These are phyloP conservation scores for Trichomonas vaginalis DNA, from an alignment of 208 protist genomes.

Conservation along the genomic window DNA sequence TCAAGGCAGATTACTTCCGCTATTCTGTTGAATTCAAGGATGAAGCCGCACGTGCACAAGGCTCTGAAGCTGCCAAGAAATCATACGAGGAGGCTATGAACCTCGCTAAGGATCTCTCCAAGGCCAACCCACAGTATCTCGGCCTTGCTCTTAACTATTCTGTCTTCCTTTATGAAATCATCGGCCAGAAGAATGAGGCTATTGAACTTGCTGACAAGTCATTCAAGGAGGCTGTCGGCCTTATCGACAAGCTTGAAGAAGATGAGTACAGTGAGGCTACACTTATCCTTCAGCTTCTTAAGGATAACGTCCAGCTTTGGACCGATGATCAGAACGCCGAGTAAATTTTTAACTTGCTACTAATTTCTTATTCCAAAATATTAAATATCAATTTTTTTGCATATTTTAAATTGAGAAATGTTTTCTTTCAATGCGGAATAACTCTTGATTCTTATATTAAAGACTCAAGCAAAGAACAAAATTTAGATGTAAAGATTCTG, in stretches of 20 bases:
- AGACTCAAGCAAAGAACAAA: too few species aligned
- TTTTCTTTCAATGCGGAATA: too few species aligned
- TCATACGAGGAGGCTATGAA: conserved; percentile 50
- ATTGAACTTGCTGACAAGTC: conserved; percentile 58
- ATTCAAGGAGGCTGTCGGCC: conserved; percentile 48
- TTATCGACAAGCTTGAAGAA: conserved; percentile 50
- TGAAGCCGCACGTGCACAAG: conserved; percentile 28
- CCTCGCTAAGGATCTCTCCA: conserved; percentile 36
- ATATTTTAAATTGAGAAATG: too few species aligned
- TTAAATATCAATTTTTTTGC: too few species aligned
- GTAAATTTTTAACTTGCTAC: neutral
- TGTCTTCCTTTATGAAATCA: conserved; percentile 66
- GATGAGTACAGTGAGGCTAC: conserved; percentile 55
- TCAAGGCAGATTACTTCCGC: conserved; percentile 59
- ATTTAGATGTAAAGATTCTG: too few species aligned
- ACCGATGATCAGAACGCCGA: conserved; percentile 10
- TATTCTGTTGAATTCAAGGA: conserved; percentile 56
- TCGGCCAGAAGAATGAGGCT: conserved; percentile 43
- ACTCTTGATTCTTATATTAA: too few species aligned
- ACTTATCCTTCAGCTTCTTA: conserved; percentile 58
- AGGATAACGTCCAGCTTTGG: conserved; percentile 52
- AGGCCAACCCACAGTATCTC: conserved; percentile 58
- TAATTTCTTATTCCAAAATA: too few species aligned
- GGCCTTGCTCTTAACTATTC: conserved; percentile 67
- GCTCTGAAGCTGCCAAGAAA: conserved; percentile 40